These are phyloP conservation scores for Xylariales sp. DNA, from an alignment of 2,329 filamentous ascomycete species.

Conservation along the genomic window DNA sequence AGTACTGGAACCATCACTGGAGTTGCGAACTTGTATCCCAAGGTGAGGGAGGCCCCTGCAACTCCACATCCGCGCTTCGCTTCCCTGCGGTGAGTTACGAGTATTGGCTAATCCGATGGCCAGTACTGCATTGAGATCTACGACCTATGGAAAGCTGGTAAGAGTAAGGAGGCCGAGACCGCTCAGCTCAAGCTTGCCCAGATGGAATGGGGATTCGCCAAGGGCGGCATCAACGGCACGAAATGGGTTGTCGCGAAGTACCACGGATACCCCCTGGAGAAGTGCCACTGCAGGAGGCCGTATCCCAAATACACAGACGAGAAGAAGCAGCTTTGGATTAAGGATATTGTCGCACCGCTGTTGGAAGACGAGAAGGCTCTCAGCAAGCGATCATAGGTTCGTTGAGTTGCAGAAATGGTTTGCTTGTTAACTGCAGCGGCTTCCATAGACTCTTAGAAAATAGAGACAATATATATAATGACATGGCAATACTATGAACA, in stretches of 20 bases:
- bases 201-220: slow-evolving; percentile 52
- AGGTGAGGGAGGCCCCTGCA: too few relatives aligned
- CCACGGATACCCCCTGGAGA: slow-evolving; percentile 45
- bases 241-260: slow-evolving; percentile 55
- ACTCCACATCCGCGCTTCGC: too few relatives aligned
- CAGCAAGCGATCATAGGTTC: too few relatives aligned
- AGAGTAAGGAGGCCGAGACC: slow-evolving; percentile 40
- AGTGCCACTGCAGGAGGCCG: slow-evolving; percentile 47
- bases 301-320: slow-evolving; percentile 44
- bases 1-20: slow-evolving; percentile 13
- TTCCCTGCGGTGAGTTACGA: too few relatives aligned
- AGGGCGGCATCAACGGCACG: slow-evolving; percentile 56
- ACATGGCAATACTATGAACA: too few relatives aligned
- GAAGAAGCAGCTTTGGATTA: slow-evolving; percentile 42
- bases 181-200: slow-evolving; percentile 47
- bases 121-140: slow-evolving; percentile 42
- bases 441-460: too few relatives aligned
- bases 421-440: too few relatives aligned
- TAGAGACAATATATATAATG: too few relatives aligned
- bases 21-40: slow-evolving; percentile 21
- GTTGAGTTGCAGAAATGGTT: too few relatives aligned
- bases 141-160: slow-evolving; percentile 42
- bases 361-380: not conserved
- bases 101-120: too few relatives aligned
- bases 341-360: slow-evolving; percentile 10